Percentiles rank a stretch among this genome's conserved stretches.
phyloP scores from a whole-genome alignment of 768 basidiomycete species.

The Hypsizygus marmoreus region DNA sequence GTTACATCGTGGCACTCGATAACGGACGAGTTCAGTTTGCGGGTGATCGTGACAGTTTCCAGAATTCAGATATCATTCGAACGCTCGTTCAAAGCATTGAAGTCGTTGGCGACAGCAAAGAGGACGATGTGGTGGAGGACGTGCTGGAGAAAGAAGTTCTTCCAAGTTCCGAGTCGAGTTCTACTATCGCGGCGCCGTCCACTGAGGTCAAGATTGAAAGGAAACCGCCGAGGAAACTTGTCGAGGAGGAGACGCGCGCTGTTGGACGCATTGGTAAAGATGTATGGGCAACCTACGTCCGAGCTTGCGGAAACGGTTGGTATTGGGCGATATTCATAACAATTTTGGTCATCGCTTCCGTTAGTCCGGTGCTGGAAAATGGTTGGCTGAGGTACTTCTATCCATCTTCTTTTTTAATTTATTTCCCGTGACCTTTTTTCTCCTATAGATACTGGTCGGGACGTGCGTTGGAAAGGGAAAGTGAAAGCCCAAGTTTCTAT shows the following conservation, averaged over 20 bases:
- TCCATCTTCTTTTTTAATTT: background rate
- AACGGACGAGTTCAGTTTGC: conserved; percentile 78
- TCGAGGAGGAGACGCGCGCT: conserved; percentile 84
- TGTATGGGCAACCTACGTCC: conserved; percentile 65
- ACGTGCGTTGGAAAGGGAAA: conserved; percentile 39
- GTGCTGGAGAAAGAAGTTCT: conserved; percentile 2
- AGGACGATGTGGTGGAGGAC: conserved; percentile 40
- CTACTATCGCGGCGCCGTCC: conserved; percentile 24
- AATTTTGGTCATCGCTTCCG: conserved; percentile 54
- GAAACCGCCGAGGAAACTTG: conserved; percentile 74
- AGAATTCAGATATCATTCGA: conserved; percentile 63
- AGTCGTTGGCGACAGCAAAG: conserved; percentile 29
- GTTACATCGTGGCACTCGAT: conserved; percentile 82
- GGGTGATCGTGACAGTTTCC: conserved; percentile 67
- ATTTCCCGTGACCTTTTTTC: background rate
- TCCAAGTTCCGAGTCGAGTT: conserved; percentile 30
- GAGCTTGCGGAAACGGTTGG: conserved; percentile 46
- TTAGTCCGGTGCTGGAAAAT: conserved; percentile 71
- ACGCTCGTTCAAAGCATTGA: conserved; percentile 63
- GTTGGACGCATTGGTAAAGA: conserved; percentile 67
- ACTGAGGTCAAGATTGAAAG: conserved; percentile 38
- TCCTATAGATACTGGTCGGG: conserved; percentile 64
- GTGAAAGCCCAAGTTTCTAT: conserved; percentile 57
- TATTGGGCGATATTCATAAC: conserved; percentile 63
- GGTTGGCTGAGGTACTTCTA: conserved; percentile 60